Evolutionary conservation across 495 filamentous ascomycete species (phyloP).

Genomic region (Platismatia glauca): DNA sequence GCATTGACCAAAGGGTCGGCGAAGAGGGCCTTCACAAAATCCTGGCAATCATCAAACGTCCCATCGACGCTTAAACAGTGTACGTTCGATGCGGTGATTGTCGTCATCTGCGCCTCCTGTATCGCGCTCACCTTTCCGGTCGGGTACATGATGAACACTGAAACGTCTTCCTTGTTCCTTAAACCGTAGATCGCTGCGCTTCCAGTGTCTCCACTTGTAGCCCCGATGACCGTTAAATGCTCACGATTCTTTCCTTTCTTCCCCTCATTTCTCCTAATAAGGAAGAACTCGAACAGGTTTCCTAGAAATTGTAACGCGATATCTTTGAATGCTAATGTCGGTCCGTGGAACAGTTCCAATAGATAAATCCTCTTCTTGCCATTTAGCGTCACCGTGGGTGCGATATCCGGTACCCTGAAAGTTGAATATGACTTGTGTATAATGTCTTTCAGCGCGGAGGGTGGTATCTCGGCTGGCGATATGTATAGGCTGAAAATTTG

Average conservation of each 20-base stretch:
- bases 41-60: constrained; percentile 57
- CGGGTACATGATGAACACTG: constrained; percentile 80
- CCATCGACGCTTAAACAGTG: constrained; percentile 13
- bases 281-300: constrained; percentile 94
- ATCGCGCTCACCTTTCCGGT: constrained; percentile 75
- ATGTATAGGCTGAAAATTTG: constrained; percentile 73
- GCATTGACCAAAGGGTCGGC: constrained; percentile 65
- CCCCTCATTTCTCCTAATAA: constrained; percentile 69
- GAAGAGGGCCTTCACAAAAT: constrained; percentile 90
- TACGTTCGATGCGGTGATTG: constrained; percentile 34
- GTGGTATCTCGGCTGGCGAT: constrained; percentile 68
- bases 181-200: constrained; percentile 96
- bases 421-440: constrained; percentile 74
- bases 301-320: constrained; percentile 84
- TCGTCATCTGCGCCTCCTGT: constrained; percentile 94
- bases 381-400: constrained; percentile 62
- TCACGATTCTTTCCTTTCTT: constrained; percentile 56
- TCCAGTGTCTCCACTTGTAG: constrained; percentile 90
- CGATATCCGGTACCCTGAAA: constrained; percentile 67
- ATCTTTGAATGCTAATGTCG: constrained; percentile 78
- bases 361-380: constrained; percentile 62
- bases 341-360: constrained; percentile 96
- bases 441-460: constrained; percentile 68
- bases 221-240: constrained; percentile 83
- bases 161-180: constrained; percentile 91